Evolutionary conservation across 1,139 yeast species (phyloP).

Genomic region (Protomyces lactucae-debilis): DNA sequence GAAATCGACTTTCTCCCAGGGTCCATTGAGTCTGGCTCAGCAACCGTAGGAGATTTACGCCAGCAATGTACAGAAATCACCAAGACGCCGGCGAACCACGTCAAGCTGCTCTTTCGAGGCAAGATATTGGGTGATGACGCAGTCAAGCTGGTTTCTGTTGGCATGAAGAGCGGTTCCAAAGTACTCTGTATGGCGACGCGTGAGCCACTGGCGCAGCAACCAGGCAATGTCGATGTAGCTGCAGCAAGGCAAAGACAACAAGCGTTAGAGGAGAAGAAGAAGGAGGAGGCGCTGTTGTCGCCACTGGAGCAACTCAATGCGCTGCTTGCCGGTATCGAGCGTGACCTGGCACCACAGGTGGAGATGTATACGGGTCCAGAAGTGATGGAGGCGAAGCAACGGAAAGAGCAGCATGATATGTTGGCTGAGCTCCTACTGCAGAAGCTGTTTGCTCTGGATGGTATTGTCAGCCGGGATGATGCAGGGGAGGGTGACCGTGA

Average conservation of each 20-base stretch:
- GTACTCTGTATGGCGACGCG: slow-evolving; percentile 22
- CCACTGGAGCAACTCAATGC: slow-evolving; percentile 11
- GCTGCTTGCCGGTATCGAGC: neutral
- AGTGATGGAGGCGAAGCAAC: slow-evolving; percentile 6
- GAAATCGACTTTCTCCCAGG: slow-evolving; percentile 18
- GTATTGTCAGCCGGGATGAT: slow-evolving; percentile 13
- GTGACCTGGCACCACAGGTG: slow-evolving; percentile 6
- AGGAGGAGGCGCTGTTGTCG: neutral
- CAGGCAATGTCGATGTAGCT: neutral
- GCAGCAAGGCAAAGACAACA: neutral
- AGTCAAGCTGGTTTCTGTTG: slow-evolving; percentile 8
- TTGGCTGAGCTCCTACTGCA: slow-evolving; percentile 16
- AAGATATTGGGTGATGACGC: slow-evolving; percentile 12
- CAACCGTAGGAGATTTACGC: slow-evolving; percentile 17
- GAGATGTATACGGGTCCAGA: neutral
- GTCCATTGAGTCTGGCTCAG: slow-evolving; percentile 20
- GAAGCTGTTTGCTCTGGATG: slow-evolving; percentile 18
- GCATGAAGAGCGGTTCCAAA: slow-evolving; percentile 23
- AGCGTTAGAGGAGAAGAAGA: neutral
- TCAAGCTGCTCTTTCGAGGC: slow-evolving; percentile 19
- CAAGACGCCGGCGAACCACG: slow-evolving; percentile 8
- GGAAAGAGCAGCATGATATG: slow-evolving; percentile 19
- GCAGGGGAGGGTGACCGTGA: slow-evolving; percentile 16
- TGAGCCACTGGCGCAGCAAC: neutral
- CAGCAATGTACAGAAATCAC: slow-evolving; percentile 18